phyloP scores from a whole-genome alignment of 345 rosid species.

The Litchi chinensis region DNA sequence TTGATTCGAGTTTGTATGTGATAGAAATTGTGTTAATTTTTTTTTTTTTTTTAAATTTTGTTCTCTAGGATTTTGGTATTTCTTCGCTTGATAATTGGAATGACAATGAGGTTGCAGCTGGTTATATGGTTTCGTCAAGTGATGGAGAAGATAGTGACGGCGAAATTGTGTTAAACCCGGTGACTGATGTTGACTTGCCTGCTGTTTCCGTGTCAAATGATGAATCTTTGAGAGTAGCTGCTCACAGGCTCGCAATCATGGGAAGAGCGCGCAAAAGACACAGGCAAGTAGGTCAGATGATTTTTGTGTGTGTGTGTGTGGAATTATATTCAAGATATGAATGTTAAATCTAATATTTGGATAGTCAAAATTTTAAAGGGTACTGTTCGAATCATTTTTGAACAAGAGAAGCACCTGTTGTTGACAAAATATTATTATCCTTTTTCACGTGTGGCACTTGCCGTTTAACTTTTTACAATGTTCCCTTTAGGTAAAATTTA shows the following conservation, averaged over 20 bases:
- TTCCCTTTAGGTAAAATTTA: not conserved
- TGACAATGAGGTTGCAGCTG: slow-evolving; percentile 36
- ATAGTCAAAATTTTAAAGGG: not conserved
- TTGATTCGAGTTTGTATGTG: not conserved
- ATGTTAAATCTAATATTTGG: not conserved
- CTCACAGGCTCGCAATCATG: slow-evolving; percentile 66
- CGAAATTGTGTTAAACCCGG: slow-evolving; percentile 56
- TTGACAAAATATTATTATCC: not conserved
- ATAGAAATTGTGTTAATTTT: not conserved
- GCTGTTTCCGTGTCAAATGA: slow-evolving; percentile 41
- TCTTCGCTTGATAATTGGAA: slow-evolving; percentile 52
- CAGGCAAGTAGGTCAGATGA: slow-evolving; percentile 49
- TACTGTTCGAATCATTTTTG: not conserved
- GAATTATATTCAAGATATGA: not conserved
- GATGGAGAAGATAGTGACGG: slow-evolving; percentile 86
- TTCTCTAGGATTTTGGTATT: slow-evolving; percentile 43
- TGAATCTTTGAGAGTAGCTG: slow-evolving; percentile 54
- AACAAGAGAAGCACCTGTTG: slow-evolving; percentile 3
- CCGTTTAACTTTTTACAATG: not conserved
- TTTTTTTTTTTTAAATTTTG: not conserved
- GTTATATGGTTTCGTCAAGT: slow-evolving; percentile 61
- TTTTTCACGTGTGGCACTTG: not conserved
- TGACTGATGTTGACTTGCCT: slow-evolving; percentile 57
- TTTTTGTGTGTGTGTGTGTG: not conserved
- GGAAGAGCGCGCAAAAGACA: slow-evolving; percentile 56